These are phyloP conservation scores for Boletales sp. DNA, from an alignment of 768 basidiomycete genomes.

Conservation along the genomic window DNA sequence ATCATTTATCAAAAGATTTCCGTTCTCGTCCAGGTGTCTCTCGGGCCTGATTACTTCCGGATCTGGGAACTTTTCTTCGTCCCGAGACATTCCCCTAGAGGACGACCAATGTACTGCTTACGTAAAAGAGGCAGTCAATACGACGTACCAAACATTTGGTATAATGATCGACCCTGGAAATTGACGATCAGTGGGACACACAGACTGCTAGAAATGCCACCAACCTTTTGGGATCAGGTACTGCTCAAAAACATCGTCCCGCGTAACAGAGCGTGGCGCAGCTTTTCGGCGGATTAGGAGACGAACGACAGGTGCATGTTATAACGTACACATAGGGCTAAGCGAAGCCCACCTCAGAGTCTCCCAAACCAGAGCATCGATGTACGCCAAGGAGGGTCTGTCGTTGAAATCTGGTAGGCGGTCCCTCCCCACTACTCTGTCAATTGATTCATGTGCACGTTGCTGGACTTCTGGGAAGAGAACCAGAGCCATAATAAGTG, in stretches of 20 bases:
- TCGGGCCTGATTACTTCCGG: slow-evolving; percentile 33
- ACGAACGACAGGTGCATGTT: too few species aligned
- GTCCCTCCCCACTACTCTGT: slow-evolving; percentile 15
- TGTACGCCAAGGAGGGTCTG: slow-evolving; percentile 14
- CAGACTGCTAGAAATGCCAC: neutral
- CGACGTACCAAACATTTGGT: slow-evolving; percentile 17
- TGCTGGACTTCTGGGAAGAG: slow-evolving; percentile 21
- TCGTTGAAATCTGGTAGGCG: slow-evolving; percentile 18
- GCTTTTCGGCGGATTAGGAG: slow-evolving; percentile 6
- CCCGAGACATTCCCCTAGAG: slow-evolving; percentile 20
- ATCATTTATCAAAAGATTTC: slow-evolving; percentile 18
- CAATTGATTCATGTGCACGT: slow-evolving; percentile 15
- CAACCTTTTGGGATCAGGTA: slow-evolving; percentile 51
- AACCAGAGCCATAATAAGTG: slow-evolving; percentile 17
- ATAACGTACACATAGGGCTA: slow-evolving; percentile 17
- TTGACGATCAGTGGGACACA: neutral
- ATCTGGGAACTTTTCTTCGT: slow-evolving; percentile 23
- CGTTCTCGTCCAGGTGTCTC: slow-evolving; percentile 24
- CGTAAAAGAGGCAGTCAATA: neutral
- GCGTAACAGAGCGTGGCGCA: slow-evolving; percentile 28
- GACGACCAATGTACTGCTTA: neutral
- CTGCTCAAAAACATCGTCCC: slow-evolving; percentile 40
- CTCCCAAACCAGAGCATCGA: slow-evolving; percentile 22
- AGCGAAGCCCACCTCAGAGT: slow-evolving; percentile 19
- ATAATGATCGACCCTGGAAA: slow-evolving; percentile 17